Base-by-base conservation (phyloP, 2,329 filamentous ascomycete genomes). In the Zymoseptoria ardabiliae region DNA sequence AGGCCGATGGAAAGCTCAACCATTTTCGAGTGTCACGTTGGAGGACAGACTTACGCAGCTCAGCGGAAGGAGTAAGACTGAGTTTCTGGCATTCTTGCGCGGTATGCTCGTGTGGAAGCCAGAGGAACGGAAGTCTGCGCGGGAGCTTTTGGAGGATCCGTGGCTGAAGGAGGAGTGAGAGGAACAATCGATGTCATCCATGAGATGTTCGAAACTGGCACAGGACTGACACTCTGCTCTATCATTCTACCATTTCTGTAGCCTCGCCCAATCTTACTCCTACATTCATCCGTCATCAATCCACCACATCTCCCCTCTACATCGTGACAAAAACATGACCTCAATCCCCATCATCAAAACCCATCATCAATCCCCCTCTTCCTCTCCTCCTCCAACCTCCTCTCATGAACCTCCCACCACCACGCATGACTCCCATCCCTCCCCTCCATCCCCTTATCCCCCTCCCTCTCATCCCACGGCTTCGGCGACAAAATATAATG, bases 401-500 rank as follows among this genome's bases (percentile, higher is more conserved):
- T 79, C 8, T 71, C 71, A 65, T 83, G 82, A 45, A 78, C 69
- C 49, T 74, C 72, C 76, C 80, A 81, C 83, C 83, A 86, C 83
- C 83, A 85, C 59, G 74, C 73, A 72, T 83, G 76, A 41, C 76
- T 77, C 63, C 79, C 78, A 60, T 83, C 77, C 56, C 73, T 59
- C 1, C 55, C 65, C 68, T 58, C 71, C 65, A 76, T 72, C 8
- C 72, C 74, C 56, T 68, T 72, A 58, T 75, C 66, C 52, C 70
- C 71, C 13, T 72, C 67, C 57, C 72, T 75, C 71, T 85, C 82
- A 61, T 86, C 81, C 84, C 84, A 86, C 3, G 84, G 84, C 73
- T 86, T 86, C 30, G 83, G 82, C 55, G 77, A 81, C 58, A 86
- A 68, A 49, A 86, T 81, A 66, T 84, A 86, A 69, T 86, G 84